Evolutionary conservation across 1,284 basidiomycete genomes (phyloP).

Genomic region (Uromyces viciae-fabae): DNA sequence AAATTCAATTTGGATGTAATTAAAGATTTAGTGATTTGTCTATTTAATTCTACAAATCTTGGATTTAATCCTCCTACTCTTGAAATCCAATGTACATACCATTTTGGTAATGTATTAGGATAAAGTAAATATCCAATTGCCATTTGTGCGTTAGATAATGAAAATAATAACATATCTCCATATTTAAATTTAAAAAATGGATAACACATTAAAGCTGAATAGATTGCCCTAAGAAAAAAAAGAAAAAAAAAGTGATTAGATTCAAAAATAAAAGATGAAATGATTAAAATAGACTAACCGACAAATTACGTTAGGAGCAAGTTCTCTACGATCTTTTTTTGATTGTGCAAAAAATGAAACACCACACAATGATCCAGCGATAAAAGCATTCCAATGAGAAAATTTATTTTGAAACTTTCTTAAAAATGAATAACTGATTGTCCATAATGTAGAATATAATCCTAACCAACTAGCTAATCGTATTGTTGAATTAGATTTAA

Average conservation of each 20-base stretch:
- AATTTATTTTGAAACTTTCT: neutral
- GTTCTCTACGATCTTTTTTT: constrained; percentile 22
- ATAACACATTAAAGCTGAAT: constrained; percentile 27
- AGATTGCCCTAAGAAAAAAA: constrained; percentile 26
- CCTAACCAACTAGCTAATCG: constrained; percentile 37
- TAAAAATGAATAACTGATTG: constrained; percentile 32
- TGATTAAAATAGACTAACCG: constrained; percentile 15
- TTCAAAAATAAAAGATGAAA: neutral
- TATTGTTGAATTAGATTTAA: constrained; percentile 13
- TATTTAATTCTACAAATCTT: constrained; percentile 27
- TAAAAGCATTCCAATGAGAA: constrained; percentile 30
- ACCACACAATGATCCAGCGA: constrained; percentile 36
- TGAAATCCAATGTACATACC: constrained; percentile 36
- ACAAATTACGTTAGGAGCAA: constrained; percentile 43
- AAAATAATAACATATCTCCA: constrained; percentile 32
- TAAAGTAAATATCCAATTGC: constrained; percentile 28
- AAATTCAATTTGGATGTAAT: neutral
- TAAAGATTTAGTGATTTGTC: neutral
- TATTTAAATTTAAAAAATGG: constrained; percentile 18
- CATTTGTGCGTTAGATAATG: constrained; percentile 29
- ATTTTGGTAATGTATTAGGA: constrained; percentile 22
- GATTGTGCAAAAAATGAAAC: constrained; percentile 38
- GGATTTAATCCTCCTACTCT: constrained; percentile 33
- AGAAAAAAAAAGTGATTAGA: neutral
- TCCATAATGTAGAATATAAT: constrained; percentile 30